Evolutionary conservation across 2,329 filamentous ascomycete species (phyloP).

Genomic region (Cladosporium sp.): DNA sequence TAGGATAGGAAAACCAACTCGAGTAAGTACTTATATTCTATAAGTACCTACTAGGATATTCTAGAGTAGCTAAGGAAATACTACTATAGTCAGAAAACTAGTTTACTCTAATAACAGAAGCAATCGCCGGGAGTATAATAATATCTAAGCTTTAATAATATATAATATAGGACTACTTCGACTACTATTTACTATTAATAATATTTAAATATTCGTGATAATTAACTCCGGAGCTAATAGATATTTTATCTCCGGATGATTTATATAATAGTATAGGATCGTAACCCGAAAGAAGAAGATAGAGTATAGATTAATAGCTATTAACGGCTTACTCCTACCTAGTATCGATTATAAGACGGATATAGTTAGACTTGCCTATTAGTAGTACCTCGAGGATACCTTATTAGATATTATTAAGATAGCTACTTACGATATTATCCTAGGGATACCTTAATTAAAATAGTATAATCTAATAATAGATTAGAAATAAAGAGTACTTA

Average conservation of each 20-base stretch:
- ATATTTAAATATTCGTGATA: conserved; percentile 2
- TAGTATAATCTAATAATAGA: conserved; percentile 14
- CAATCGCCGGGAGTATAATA: conserved; percentile 4
- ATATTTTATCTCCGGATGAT: conserved; percentile 13
- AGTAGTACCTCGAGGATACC: conserved; percentile 15
- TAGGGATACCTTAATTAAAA: conserved; percentile 17
- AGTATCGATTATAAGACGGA: conserved; percentile 14
- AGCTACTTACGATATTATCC: conserved; percentile 15
- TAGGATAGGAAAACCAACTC: background rate
- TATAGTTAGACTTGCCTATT: conserved; percentile 11
- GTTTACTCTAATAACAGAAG: conserved; percentile 4
- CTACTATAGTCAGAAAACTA: conserved; percentile 12
- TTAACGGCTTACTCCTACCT: conserved; percentile 15
- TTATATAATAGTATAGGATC: conserved; percentile 11
- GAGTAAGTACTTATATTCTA: background rate
- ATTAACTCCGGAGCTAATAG: conserved; percentile 16
- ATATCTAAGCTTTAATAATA: conserved; percentile 1
- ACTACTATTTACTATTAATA: conserved; percentile 11
- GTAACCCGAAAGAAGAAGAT: conserved; percentile 14
- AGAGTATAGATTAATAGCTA: conserved; percentile 13
- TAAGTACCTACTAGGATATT: background rate
- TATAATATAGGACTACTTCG: background rate
- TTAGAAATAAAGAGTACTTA: conserved; percentile 16
- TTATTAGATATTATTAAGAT: conserved; percentile 15
- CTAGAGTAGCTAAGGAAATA: background rate